Conservation (phyloP, 768 basidiomycete genomes). For the Suillus bovinus region DNA sequence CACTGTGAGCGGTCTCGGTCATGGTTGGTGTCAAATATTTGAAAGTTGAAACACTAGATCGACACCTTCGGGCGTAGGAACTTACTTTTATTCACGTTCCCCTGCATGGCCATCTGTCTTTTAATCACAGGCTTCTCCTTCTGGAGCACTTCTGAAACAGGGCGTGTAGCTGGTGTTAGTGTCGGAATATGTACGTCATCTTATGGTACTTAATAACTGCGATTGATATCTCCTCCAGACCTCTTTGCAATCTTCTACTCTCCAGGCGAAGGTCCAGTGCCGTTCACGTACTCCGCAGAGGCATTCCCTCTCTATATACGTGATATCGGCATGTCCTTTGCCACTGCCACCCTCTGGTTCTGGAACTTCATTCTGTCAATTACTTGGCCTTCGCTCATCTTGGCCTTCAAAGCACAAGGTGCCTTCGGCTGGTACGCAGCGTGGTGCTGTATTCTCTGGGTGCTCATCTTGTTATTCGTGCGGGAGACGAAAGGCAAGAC, state of each 20-base stretch:
- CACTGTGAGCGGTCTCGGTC: conserved; percentile 37
- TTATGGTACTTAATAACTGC: too few relatives aligned
- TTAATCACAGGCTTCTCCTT: conserved; percentile 77
- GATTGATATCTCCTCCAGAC: conserved; percentile 26
- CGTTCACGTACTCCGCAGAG: conserved; percentile 89
- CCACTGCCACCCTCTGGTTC: conserved; percentile 63
- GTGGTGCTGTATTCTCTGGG: conserved; percentile 55
- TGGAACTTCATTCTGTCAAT: conserved; percentile 65
- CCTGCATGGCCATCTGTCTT: conserved; percentile 75
- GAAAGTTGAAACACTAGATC: conserved; percentile 43
- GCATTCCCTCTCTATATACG: conserved; percentile 76
- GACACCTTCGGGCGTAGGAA: conserved; percentile 80
- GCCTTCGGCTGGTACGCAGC: conserved; percentile 76
- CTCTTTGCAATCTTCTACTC: conserved; percentile 71
- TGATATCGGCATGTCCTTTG: conserved; percentile 65
- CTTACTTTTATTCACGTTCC: conserved; percentile 76
- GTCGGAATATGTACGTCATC: conserved; percentile 45
- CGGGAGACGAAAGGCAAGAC: conserved; percentile 72
- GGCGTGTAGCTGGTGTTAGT: conserved; percentile 49
- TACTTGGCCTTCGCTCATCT: conserved; percentile 68
- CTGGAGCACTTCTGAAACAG: conserved; percentile 40
- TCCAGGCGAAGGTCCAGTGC: conserved; percentile 88
- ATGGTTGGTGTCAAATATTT: conserved; percentile 14
- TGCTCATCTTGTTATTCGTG: conserved; percentile 61
- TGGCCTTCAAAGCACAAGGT: conserved; percentile 65